Conservation (phyloP, 257 asterid species). For the Phtheirospermum japonicum region DNA sequence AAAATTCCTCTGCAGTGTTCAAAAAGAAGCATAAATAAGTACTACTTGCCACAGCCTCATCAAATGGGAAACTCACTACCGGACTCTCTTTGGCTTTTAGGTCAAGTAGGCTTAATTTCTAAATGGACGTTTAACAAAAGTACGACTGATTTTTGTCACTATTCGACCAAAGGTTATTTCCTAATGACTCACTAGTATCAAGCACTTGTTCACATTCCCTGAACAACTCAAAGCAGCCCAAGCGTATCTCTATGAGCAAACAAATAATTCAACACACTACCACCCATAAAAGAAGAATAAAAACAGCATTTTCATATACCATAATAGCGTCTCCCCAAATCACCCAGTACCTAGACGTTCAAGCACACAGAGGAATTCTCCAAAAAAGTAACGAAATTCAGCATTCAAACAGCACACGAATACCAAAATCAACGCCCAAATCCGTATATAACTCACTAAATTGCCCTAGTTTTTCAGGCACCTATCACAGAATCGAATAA, state of each 20-base stretch:
- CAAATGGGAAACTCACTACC: constrained; percentile 9
- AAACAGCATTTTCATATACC: not conserved
- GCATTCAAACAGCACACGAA: constrained; percentile 11
- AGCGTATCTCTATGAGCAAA: not conserved
- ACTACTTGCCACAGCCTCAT: not conserved
- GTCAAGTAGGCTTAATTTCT: constrained; percentile 10
- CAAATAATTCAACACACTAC: not conserved
- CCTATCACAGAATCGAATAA: constrained; percentile 10
- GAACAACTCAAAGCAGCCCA: not conserved
- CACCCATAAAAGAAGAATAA: not conserved
- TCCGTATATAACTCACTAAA: constrained; percentile 1
- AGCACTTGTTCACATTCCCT: constrained; percentile 12
- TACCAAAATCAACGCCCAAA: not conserved
- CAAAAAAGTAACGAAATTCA: not conserved
- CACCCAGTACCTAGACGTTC: not conserved
- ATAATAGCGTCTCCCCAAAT: not conserved
- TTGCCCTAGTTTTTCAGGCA: constrained; percentile 15
- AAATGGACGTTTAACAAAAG: not conserved
- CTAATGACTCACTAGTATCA: not conserved
- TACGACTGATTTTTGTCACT: not conserved
- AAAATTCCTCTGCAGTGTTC: not conserved
- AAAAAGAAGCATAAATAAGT: not conserved
- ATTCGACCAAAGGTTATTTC: not conserved
- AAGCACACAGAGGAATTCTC: constrained; percentile 1
- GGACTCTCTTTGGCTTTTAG: not conserved